Evolutionary conservation across 495 filamentous ascomycete genomes (phyloP).

Genomic region (Aeminium ludgeri): DNA sequence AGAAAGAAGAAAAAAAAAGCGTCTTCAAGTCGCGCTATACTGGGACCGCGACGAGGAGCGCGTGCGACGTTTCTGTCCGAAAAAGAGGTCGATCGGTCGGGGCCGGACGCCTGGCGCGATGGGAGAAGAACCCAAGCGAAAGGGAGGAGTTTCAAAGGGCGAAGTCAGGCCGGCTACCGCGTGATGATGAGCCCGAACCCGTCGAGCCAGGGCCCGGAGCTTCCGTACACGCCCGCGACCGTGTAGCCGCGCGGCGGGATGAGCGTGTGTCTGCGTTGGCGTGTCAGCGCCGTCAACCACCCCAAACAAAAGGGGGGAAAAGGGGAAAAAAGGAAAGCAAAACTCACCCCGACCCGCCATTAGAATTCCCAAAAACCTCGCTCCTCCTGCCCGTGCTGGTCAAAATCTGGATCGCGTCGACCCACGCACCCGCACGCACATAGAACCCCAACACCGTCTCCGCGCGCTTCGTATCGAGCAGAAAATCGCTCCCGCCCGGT

Average conservation of each 20-base stretch:
- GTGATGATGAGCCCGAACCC: slow-evolving; percentile 77
- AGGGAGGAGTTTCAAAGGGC: not conserved
- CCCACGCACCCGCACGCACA: slow-evolving; percentile 64
- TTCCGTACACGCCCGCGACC: slow-evolving; percentile 74
- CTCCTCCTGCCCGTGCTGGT: slow-evolving; percentile 78
- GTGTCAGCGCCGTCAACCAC: too few species aligned
- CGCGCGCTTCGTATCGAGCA: slow-evolving; percentile 66
- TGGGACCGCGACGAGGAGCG: too few species aligned
- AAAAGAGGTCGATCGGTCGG: too few species aligned
- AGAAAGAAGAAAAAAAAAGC: too few species aligned
- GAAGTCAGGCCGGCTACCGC: slow-evolving; percentile 24
- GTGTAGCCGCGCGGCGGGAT: slow-evolving; percentile 81
- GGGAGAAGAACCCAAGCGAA: too few species aligned
- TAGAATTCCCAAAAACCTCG: slow-evolving; percentile 63
- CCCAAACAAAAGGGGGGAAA: too few species aligned
- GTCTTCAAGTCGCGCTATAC: too few species aligned
- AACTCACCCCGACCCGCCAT: slow-evolving; percentile 67
- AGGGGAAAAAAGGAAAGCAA: not conserved
- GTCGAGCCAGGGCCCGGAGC: slow-evolving; percentile 68
- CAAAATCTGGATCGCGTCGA: slow-evolving; percentile 80
- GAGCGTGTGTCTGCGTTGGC: slow-evolving; percentile 51
- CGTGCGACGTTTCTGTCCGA: too few species aligned
- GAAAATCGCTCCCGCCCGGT: slow-evolving; percentile 56
- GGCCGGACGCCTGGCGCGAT: too few species aligned
- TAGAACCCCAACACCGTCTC: slow-evolving; percentile 82